Conservation (phyloP, 2,329 filamentous ascomycete species). For the Fusarium drepaniforme region DNA sequence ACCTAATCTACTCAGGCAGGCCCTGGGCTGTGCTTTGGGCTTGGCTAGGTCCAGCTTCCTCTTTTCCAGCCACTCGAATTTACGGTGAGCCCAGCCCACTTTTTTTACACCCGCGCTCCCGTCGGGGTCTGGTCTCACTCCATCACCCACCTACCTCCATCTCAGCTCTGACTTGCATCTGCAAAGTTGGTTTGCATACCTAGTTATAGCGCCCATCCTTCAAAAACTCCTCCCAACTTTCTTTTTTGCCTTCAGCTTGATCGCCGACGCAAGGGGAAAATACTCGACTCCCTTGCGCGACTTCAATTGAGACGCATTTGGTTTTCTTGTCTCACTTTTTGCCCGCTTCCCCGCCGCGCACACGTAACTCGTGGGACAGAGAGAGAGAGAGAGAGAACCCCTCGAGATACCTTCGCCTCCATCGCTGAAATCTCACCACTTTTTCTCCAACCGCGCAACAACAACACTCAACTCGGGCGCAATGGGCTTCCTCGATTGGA, state of each 20-base stretch:
- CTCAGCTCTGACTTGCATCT: constrained; percentile 39
- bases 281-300: not conserved
- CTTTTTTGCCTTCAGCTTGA: not conserved
- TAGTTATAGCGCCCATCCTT: constrained; percentile 4
- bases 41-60: no score
- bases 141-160: no score
- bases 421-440: not conserved
- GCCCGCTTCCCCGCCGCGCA: not conserved
- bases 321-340: not conserved
- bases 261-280: not conserved
- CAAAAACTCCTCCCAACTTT: no score
- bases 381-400: not conserved
- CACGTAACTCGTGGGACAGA: not conserved
- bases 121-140: no score
- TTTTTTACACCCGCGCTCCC: not conserved
- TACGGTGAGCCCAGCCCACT: constrained; percentile 40
- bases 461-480: not conserved
- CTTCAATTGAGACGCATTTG: constrained; percentile 1
- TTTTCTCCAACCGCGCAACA: not conserved
- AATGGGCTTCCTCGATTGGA: constrained; percentile 52
- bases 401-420: not conserved
- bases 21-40: no score
- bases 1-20: not conserved
- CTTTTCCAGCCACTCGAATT: constrained; percentile 47
- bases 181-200: constrained; percentile 26